A percentile compares a stretch with the other conserved stretches of the same genome.
Conservation (phyloP, 176 grass and related monocot genomes). For the Otatea glauca region DNA sequence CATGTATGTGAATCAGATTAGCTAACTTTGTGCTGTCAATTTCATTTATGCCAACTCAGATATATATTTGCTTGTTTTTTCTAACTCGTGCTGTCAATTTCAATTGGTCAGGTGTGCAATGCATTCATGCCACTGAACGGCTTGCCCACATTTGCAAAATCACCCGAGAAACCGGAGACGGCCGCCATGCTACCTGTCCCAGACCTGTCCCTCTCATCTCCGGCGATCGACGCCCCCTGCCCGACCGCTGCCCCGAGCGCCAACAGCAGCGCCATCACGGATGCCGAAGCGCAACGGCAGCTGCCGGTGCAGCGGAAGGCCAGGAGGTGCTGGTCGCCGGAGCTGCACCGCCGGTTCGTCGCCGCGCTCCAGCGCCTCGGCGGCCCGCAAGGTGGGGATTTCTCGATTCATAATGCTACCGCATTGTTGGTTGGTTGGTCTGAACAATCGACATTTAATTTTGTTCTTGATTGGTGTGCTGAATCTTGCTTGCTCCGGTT, state of each 20-base stretch:
- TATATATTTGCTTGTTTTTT: neutral
- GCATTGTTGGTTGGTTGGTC: neutral
- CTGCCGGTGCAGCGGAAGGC: constrained; percentile 66
- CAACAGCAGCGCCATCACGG: constrained; percentile 40
- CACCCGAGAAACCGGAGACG: constrained; percentile 21
- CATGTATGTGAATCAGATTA: neutral
- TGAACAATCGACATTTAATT: neutral
- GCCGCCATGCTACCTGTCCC: constrained; percentile 22
- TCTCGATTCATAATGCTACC: neutral
- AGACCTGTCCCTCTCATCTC: constrained; percentile 58
- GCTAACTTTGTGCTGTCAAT: neutral
- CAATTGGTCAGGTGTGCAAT: constrained; percentile 35
- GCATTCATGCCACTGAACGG: constrained; percentile 29
- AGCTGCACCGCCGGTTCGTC: constrained; percentile 80
- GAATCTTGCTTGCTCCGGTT: constrained; percentile 29
- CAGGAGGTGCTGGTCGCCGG: constrained; percentile 85
- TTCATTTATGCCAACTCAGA: neutral
- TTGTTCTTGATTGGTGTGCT: neutral
- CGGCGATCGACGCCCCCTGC: constrained; percentile 23
- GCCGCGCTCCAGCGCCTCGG: constrained; percentile 81
- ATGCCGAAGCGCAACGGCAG: constrained; percentile 29
- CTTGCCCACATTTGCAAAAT: constrained; percentile 2
- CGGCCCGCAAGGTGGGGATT: constrained; percentile 62
- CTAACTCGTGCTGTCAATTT: constrained; percentile 7
- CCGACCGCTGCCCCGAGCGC: constrained; percentile 35